Percentiles rank a stretch among this genome's conserved stretches.
Conservation (phyloP, 305 asterid genomes). For the Fraxinus sp. region DNA sequence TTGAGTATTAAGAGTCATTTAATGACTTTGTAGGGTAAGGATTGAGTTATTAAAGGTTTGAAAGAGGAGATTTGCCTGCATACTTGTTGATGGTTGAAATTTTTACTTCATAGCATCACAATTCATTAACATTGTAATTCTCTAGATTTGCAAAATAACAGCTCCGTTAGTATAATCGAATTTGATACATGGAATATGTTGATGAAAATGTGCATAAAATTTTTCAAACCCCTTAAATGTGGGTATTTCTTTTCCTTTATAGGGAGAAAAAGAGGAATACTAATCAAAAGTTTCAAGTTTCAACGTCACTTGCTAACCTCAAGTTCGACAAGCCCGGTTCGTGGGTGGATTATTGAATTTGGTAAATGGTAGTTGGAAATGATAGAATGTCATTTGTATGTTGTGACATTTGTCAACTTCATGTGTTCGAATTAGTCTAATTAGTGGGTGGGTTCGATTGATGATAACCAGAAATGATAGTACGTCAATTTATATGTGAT, state of each 20-base stretch:
- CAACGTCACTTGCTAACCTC: neutral
- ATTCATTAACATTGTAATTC: neutral
- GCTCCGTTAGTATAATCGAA: neutral
- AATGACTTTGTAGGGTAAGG: neutral
- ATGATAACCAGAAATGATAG: neutral
- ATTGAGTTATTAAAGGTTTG: neutral
- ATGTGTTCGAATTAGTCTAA: neutral
- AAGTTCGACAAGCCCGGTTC: neutral
- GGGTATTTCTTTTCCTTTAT: neutral
- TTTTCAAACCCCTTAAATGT: too few relatives aligned
- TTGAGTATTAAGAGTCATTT: neutral
- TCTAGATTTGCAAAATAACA: neutral
- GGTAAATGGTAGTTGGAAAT: neutral
- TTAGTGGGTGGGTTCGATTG: too few relatives aligned
- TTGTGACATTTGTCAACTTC: neutral
- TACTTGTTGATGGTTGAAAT: neutral
- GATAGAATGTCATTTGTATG: neutral
- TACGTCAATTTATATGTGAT: neutral
- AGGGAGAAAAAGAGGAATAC: neutral
- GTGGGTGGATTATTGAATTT: neutral
- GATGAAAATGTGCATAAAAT: too few relatives aligned
- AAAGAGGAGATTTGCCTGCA: neutral
- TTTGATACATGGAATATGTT: neutral
- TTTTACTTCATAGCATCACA: neutral
- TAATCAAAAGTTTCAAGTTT: neutral